phyloP scores from a whole-genome alignment of 1,284 basidiomycete genomes.

The Leccinum angustisporum region DNA sequence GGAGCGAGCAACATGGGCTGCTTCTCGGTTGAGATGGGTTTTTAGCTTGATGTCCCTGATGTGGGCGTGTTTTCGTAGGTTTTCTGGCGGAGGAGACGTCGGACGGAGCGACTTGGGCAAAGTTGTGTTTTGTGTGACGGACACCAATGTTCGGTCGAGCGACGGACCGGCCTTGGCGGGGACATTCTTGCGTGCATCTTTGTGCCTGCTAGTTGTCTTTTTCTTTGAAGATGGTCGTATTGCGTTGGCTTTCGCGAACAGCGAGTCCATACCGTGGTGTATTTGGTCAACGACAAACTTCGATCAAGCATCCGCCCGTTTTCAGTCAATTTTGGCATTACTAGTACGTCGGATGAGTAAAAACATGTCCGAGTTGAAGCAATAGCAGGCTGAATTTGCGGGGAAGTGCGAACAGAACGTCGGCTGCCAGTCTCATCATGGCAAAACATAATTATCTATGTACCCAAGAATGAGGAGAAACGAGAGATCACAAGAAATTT shows the following conservation, averaged over 20 bases:
- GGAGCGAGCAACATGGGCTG: conserved; percentile 54
- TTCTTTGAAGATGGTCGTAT: conserved; percentile 49
- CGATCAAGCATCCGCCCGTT: too few species aligned
- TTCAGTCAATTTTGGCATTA: background rate
- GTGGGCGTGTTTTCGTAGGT: conserved; percentile 51
- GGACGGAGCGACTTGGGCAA: conserved; percentile 62
- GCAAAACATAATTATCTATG: background rate
- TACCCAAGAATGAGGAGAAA: background rate
- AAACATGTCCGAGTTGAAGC: too few species aligned
- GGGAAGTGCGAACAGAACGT: too few species aligned
- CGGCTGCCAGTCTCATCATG: too few species aligned
- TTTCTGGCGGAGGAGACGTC: conserved; percentile 42
- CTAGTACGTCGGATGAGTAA: too few species aligned
- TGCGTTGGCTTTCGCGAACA: conserved; percentile 70
- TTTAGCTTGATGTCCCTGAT: conserved; percentile 78
- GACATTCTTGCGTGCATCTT: conserved; percentile 6
- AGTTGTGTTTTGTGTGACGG: conserved; percentile 55
- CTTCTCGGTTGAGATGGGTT: conserved; percentile 62
- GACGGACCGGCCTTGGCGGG: conserved; percentile 25
- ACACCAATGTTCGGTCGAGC: conserved; percentile 56
- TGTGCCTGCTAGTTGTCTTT: conserved; percentile 28
- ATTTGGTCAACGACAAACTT: background rate
- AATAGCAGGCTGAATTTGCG: too few species aligned
- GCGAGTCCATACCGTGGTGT: conserved; percentile 56
- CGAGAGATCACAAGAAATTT: conserved; percentile 8